Evolutionary conservation across 2,329 filamentous ascomycete species (phyloP).

Genomic region (Diaporthe sp.): DNA sequence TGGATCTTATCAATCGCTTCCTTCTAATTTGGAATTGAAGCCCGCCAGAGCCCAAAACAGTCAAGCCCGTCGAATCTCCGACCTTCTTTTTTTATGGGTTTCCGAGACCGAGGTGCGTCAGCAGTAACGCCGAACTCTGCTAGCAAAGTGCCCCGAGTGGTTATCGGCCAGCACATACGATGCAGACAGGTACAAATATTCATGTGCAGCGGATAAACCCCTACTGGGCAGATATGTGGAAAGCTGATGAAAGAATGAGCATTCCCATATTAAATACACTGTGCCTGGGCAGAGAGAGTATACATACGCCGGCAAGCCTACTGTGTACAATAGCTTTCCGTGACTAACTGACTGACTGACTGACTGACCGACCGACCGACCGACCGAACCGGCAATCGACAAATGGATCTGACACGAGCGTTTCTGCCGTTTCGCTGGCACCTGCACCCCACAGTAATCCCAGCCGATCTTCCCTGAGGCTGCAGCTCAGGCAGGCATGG

Average conservation of each 20-base stretch:
- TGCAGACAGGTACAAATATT: no score
- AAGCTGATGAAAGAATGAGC: neutral
- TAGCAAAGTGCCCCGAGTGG: neutral
- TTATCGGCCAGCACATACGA: no score
- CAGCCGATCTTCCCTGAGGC: neutral
- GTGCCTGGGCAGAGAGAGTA: neutral
- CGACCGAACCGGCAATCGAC: neutral
- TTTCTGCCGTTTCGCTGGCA: conserved; percentile 6
- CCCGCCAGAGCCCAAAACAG: conserved; percentile 6
- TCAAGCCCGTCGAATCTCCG: conserved; percentile 19
- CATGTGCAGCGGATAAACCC: no score
- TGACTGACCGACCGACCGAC: neutral
- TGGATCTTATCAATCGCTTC: conserved; percentile 30
- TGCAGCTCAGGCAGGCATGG: conserved; percentile 1
- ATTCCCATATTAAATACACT: neutral
- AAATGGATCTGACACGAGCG: neutral
- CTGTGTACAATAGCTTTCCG: no score
- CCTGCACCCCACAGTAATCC: conserved; percentile 12
- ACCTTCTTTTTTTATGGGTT: conserved; percentile 15
- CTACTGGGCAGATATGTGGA: neutral
- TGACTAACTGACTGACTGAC: neutral
- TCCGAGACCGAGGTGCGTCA: conserved; percentile 18
- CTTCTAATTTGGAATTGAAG: conserved; percentile 25
- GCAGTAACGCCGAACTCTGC: neutral
- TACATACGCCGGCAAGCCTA: no score